These are phyloP conservation scores for Populus davidiana DNA, from an alignment of 345 rosid species.

Conservation along the genomic window DNA sequence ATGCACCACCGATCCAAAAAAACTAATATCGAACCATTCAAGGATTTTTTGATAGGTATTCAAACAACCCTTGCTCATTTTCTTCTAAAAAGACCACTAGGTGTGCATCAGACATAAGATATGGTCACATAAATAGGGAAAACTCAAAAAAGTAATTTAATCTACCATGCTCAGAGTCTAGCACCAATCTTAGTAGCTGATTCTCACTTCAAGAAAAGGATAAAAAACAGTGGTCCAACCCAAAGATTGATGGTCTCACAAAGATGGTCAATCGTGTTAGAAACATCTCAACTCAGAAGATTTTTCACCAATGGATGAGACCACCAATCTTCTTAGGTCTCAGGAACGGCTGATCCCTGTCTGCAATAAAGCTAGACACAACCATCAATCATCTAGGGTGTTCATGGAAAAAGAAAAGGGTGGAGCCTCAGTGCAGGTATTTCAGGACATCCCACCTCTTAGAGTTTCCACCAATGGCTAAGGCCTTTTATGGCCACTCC, in stretches of 20 bases:
- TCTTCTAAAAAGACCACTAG: slow-evolving; percentile 10
- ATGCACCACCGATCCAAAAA: slow-evolving; percentile 58
- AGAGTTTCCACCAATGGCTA: background rate
- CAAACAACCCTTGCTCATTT: slow-evolving; percentile 19
- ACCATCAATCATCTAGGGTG: background rate
- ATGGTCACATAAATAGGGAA: slow-evolving; percentile 5
- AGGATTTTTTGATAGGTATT: slow-evolving; percentile 63
- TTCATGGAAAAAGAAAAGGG: background rate
- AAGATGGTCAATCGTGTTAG: background rate
- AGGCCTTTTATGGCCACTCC: background rate
- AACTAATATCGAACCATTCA: slow-evolving; percentile 48
- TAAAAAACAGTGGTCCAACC: slow-evolving; percentile 6
- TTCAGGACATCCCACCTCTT: background rate
- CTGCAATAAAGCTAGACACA: background rate
- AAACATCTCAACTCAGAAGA: slow-evolving; percentile 14
- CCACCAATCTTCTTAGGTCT: slow-evolving; percentile 7
- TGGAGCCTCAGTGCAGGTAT: background rate
- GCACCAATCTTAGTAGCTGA: background rate
- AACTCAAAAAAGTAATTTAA: background rate
- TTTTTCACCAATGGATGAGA: slow-evolving; percentile 9
- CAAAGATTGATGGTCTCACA: background rate
- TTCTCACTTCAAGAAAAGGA: background rate
- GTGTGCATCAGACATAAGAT: background rate
- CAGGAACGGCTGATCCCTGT: background rate
- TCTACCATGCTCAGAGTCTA: background rate